Percentiles rank a stretch among this genome's conserved stretches.
These are phyloP conservation scores for Pogostemon cablin DNA, from an alignment of 257 asterid genomes.

Conservation along the genomic window DNA sequence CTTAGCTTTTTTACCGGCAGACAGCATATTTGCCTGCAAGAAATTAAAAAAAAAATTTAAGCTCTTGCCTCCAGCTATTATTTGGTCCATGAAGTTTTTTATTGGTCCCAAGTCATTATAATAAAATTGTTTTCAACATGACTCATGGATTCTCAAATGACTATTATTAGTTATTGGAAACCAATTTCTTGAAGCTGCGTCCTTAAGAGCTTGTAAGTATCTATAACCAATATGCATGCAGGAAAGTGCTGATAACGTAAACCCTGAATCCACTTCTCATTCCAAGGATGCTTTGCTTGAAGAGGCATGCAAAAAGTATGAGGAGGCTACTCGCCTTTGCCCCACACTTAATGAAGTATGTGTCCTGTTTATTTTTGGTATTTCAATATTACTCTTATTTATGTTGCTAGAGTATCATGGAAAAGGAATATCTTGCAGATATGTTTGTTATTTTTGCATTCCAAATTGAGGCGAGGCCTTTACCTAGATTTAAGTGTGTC, in stretches of 20 bases:
- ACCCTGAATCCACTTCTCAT: conserved; percentile 82
- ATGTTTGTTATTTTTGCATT: conserved; percentile 23
- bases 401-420: conserved; percentile 27
- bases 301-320: conserved; percentile 95
- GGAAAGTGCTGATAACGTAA: conserved; percentile 99
- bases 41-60: neutral
- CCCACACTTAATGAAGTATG: conserved; percentile 97
- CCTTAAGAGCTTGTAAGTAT: conserved; percentile 21
- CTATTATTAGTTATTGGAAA: conserved; percentile 25
- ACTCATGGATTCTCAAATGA: conserved; percentile 17
- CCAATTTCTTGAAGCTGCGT: conserved; percentile 28
- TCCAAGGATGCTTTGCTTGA: conserved; percentile 95
- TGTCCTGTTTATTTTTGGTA: conserved; percentile 28
- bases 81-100: conserved; percentile 4
- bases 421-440: conserved; percentile 24
- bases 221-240: conserved; percentile 46
- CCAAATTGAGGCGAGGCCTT: neutral
- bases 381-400: conserved; percentile 24
- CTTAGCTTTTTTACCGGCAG: conserved; percentile 13
- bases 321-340: conserved; percentile 94
- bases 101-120: conserved; percentile 19
- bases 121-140: conserved; percentile 11
- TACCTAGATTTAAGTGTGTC: conserved; percentile 3
- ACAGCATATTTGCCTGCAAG: conserved; percentile 9
- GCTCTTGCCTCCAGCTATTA: conserved; percentile 28